Evolutionary conservation across 1,284 basidiomycete genomes (phyloP), one percentile per base, ranked within the genome.

Genomic region (Xerocomus nothofagi): DNA sequence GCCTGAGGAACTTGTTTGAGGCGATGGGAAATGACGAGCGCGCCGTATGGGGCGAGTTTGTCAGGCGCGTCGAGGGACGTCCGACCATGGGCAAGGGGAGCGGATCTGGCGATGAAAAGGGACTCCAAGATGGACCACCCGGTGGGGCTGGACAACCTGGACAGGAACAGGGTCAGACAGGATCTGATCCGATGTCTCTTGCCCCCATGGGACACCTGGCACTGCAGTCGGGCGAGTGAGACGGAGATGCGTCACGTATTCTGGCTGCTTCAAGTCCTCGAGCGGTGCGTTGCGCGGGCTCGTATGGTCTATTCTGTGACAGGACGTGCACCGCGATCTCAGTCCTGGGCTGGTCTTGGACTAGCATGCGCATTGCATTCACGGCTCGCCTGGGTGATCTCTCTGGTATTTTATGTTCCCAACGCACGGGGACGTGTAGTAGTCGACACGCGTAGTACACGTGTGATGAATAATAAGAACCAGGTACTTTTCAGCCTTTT

Each of bases 1-100:
- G 57, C 6, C 57, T 84, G 45, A 69, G 75, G 20, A 72, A 72
- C 42, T 66, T 75, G 60, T 84, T 78, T 54, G 78, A 80, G 60
- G 61, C 65, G 10, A 74, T 81, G 74, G 81, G 77, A 2, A 66
- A 68, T 15, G 79, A 79, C 54, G 81, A 84, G 60, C 63, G 76
- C 3, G 82, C 79, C 6, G 76, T 78, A 51, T 86, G 83, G 84
- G 80, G 81, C 6, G 82, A 84, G 64, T 60, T 60, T 31, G 58
- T 60, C 29, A 45, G 58, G 31, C 59, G 59, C 5, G 58, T 62
- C 27, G 58, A 60, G 34, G 58, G 58, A 8, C 53, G 58, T 14
- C 39, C 47, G n/a, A 9, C 37, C 38, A 21, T 58, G 30, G 53
- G 53, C 26, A 63, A 63, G 47, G 49, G 54, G 10, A 39, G 47